A percentile compares a stretch with the other conserved stretches of the same genome.
Evolutionary conservation across 306 rosid species (phyloP).

Genomic region (Quercus ilex): DNA sequence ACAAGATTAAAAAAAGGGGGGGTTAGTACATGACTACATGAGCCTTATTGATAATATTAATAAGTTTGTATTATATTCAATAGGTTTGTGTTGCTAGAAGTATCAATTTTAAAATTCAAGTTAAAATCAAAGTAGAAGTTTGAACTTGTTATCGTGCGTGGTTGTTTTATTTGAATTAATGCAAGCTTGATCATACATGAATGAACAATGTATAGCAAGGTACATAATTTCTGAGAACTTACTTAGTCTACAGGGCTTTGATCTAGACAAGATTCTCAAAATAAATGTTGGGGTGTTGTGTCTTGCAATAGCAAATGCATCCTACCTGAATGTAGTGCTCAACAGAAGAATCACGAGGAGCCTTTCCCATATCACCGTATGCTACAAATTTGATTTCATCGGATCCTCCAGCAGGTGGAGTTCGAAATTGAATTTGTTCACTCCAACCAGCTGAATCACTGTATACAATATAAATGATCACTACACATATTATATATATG

Average conservation of each 20-base stretch:
- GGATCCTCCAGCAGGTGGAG: constrained; percentile 84
- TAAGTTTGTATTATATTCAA: no score
- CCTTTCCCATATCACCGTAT: constrained; percentile 90
- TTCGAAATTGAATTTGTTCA: constrained; percentile 42
- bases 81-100: no score
- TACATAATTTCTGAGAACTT: no score
- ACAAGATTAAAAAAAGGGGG: not conserved
- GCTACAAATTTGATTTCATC: constrained; percentile 61
- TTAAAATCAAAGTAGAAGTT: no score
- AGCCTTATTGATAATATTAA: not conserved
- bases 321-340: constrained; percentile 92
- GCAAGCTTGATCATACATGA: no score
- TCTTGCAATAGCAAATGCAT: not conserved
- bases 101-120: no score
- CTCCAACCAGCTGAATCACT: constrained; percentile 82
- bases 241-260: no score
- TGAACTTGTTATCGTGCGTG: no score
- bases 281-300: no score
- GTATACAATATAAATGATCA: not conserved
- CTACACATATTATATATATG: not conserved
- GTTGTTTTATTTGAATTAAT: no score
- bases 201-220: no score
- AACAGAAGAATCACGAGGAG: constrained; percentile 68
- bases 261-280: no score
- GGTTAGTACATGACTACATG: constrained; percentile 12